phyloP scores from a whole-genome alignment of 2,329 filamentous ascomycete species.

The Epicoccum sorghinum region DNA sequence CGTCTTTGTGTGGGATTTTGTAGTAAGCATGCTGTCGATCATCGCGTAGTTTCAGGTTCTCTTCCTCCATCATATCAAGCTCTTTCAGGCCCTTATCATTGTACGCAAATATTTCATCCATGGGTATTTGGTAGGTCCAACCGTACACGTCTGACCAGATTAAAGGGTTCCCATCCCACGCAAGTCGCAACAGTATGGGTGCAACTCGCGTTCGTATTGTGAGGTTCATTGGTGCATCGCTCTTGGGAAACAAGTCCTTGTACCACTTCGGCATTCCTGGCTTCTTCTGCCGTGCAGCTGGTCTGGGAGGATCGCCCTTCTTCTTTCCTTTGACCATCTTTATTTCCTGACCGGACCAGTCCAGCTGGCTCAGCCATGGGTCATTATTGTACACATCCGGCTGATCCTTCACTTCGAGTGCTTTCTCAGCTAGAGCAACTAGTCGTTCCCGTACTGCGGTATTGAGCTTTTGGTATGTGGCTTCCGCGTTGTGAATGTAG shows the following conservation, averaged over 20 bases:
- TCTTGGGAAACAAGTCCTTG: constrained; percentile 81
- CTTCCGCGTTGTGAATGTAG: constrained; percentile 84
- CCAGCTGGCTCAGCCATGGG: constrained; percentile 90
- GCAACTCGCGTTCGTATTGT: constrained; percentile 88
- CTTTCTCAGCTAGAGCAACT: constrained; percentile 74
- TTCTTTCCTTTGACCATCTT: constrained; percentile 91
- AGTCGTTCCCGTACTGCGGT: constrained; percentile 80
- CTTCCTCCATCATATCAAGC: constrained; percentile 78
- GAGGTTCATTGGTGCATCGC: constrained; percentile 71
- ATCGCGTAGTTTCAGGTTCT: constrained; percentile 67
- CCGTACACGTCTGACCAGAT: constrained; percentile 93
- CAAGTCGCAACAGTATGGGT: constrained; percentile 79
- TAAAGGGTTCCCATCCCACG: constrained; percentile 88
- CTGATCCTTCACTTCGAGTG: constrained; percentile 74
- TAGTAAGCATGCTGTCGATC: constrained; percentile 76
- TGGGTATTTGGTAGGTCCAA: constrained; percentile 85
- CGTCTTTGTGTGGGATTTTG: constrained; percentile 96
- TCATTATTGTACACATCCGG: constrained; percentile 75
- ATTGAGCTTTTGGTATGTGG: constrained; percentile 78
- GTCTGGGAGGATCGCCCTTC: constrained; percentile 79
- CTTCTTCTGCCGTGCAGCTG: constrained; percentile 84
- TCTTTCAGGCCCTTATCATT: constrained; percentile 71
- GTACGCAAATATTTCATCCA: constrained; percentile 68
- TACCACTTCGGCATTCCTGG: constrained; percentile 97
- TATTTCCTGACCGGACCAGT: constrained; percentile 93